A percentile compares a stretch with the other conserved stretches of the same genome.
Evolutionary conservation across 2,329 filamentous ascomycete genomes (phyloP).

Genomic region (Beauveria sp.): DNA sequence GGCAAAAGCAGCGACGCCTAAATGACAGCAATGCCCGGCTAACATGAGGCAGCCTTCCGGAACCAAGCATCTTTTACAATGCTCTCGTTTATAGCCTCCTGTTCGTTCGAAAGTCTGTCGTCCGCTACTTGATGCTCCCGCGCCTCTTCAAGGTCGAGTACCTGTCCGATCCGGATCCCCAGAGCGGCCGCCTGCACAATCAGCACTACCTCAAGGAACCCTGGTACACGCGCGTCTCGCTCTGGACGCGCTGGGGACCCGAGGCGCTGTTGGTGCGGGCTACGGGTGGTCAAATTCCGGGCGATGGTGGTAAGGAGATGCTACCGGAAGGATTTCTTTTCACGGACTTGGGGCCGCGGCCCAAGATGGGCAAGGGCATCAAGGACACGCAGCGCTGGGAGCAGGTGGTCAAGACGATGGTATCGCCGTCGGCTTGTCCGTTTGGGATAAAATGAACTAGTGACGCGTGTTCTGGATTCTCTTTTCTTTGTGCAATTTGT

Average conservation of each 20-base stretch:
- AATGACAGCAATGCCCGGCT: slow-evolving; percentile 7
- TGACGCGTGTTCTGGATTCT: background rate
- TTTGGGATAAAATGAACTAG: slow-evolving; percentile 19
- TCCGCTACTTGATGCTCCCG: slow-evolving; percentile 54
- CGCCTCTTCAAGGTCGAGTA: slow-evolving; percentile 35
- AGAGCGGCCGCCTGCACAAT: slow-evolving; percentile 44
- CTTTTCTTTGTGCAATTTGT: too few species aligned
- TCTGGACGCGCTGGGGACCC: slow-evolving; percentile 57
- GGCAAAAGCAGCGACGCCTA: background rate
- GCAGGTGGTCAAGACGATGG: slow-evolving; percentile 31
- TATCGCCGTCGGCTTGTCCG: slow-evolving; percentile 35
- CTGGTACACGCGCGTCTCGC: slow-evolving; percentile 54
- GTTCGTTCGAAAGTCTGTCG: slow-evolving; percentile 41
- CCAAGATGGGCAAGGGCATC: slow-evolving; percentile 43
- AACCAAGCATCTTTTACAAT: slow-evolving; percentile 31
- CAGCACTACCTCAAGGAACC: slow-evolving; percentile 52
- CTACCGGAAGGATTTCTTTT: slow-evolving; percentile 45
- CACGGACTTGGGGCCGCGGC: slow-evolving; percentile 54
- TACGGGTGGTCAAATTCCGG: slow-evolving; percentile 38
- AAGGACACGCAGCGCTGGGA: slow-evolving; percentile 18
- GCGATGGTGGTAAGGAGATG: slow-evolving; percentile 29
- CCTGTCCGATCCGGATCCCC: slow-evolving; percentile 41
- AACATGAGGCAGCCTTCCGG: slow-evolving; percentile 30
- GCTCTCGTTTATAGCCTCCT: slow-evolving; percentile 41
- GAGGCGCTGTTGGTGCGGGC: slow-evolving; percentile 39